A percentile compares a stretch with the other conserved stretches of the same genome.
Evolutionary conservation across 305 asterid genomes (phyloP).

Genomic region (Fraxinus ornus): DNA sequence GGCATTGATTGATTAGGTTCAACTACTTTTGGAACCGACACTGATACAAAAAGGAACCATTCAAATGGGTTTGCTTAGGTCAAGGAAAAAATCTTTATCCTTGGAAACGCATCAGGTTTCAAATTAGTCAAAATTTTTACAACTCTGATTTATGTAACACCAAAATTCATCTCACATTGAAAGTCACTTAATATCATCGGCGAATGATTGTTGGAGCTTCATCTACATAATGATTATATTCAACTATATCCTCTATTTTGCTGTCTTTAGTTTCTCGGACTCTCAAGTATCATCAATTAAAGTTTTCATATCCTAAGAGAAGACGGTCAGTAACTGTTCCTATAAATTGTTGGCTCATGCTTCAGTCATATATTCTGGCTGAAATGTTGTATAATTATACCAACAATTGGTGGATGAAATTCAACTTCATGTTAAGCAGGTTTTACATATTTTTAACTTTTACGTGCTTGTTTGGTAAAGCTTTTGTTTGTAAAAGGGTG

Average conservation of each 20-base stretch:
- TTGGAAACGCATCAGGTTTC: background rate
- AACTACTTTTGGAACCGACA: background rate
- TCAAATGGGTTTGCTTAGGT: background rate
- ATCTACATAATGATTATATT: background rate
- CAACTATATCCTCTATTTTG: background rate
- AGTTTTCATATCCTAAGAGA: background rate
- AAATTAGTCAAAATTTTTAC: background rate
- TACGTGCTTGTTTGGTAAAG: background rate
- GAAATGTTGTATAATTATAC: background rate
- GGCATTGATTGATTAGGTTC: conserved; percentile 1
- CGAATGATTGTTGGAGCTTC: background rate
- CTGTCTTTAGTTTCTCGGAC: background rate
- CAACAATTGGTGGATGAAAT: background rate
- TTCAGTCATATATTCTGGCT: background rate
- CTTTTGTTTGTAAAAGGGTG: background rate
- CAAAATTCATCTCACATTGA: background rate
- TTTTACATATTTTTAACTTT: background rate
- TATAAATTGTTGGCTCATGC: background rate
- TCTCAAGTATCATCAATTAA: background rate
- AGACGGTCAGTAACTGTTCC: background rate
- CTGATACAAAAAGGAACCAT: background rate
- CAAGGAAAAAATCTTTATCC: background rate
- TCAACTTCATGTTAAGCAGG: background rate
- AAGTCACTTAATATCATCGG: background rate
- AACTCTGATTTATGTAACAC: background rate